Evolutionary conservation across 2,329 filamentous ascomycete species (phyloP).

Genomic region (Fusarium falciforme): DNA sequence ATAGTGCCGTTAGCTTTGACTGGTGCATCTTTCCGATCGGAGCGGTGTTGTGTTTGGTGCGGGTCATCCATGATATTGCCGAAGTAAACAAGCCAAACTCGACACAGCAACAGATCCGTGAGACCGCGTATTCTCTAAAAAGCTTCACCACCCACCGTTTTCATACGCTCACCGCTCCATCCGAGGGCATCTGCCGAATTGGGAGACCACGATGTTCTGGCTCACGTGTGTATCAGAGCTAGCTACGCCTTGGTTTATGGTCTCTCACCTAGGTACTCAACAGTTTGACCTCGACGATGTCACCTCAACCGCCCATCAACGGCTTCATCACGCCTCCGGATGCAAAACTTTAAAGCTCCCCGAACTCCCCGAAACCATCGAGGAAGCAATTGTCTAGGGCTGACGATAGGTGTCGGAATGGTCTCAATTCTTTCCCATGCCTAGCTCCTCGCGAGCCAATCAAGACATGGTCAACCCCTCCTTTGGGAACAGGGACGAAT

Average conservation of each 20-base stretch:
- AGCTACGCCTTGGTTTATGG: background rate
- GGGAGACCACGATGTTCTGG: background rate
- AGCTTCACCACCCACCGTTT: constrained; percentile 9
- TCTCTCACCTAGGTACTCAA: background rate
- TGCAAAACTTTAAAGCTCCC: constrained; percentile 1
- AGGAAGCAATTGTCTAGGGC: constrained; percentile 2
- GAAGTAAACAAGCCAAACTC: constrained; percentile 11
- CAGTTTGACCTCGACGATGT: background rate
- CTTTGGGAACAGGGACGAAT: constrained; percentile 1
- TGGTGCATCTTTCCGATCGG: background rate
- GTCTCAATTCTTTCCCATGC: background rate
- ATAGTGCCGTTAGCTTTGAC: background rate
- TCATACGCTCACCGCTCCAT: background rate
- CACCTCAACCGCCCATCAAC: background rate
- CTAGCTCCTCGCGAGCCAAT: constrained; percentile 3
- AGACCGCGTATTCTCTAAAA: constrained; percentile 2
- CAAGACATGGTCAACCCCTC: constrained; percentile 7
- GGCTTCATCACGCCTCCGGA: background rate
- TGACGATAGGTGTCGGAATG: background rate
- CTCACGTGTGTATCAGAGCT: constrained; percentile 1
- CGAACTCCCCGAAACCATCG: constrained; percentile 10
- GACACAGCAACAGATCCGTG: background rate
- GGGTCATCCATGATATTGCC: background rate
- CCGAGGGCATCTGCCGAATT: background rate
- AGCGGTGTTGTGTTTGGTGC: background rate